These are phyloP conservation scores for Atkinsonella hypoxylon DNA, from an alignment of 2,329 filamentous ascomycete genomes.

Conservation along the genomic window DNA sequence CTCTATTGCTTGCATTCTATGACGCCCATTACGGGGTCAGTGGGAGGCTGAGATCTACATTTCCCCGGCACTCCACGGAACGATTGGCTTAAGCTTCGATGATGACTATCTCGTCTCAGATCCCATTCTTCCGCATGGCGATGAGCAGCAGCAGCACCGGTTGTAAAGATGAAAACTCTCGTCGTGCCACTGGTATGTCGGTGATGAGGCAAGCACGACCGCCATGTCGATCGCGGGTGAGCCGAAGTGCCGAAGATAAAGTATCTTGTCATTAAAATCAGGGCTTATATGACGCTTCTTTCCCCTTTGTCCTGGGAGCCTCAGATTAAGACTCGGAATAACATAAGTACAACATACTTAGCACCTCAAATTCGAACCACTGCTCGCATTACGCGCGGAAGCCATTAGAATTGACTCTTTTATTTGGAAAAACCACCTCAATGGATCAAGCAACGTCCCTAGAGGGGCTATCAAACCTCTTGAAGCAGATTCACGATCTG, in stretches of 20 bases:
- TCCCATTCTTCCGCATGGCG: slow-evolving; percentile 13
- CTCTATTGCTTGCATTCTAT: not conserved
- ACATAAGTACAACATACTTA: not conserved
- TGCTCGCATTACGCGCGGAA: not conserved
- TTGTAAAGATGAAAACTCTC: slow-evolving; percentile 1
- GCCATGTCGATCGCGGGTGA: slow-evolving; percentile 6
- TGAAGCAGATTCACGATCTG: slow-evolving; percentile 11
- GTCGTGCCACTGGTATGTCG: slow-evolving; percentile 13
- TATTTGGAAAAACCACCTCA: not conserved
- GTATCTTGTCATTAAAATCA: not conserved
- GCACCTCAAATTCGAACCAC: not conserved
- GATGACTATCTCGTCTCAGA: slow-evolving; percentile 4
- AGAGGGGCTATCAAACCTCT: slow-evolving; percentile 7
- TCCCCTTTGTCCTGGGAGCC: not conserved
- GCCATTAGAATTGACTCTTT: not conserved
- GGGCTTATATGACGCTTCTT: slow-evolving; percentile 1
- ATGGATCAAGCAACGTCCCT: slow-evolving; percentile 7
- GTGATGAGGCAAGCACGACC: slow-evolving; percentile 4
- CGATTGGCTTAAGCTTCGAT: slow-evolving; percentile 1
- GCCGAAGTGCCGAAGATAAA: not conserved
- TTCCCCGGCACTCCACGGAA: not conserved
- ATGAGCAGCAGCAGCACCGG: slow-evolving; percentile 5
- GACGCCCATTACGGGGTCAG: not conserved
- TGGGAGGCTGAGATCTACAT: slow-evolving; percentile 4
- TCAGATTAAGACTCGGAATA: not conserved